Base-by-base conservation (phyloP, 176 grass and related monocot genomes). In the Ensete glaucum region DNA sequence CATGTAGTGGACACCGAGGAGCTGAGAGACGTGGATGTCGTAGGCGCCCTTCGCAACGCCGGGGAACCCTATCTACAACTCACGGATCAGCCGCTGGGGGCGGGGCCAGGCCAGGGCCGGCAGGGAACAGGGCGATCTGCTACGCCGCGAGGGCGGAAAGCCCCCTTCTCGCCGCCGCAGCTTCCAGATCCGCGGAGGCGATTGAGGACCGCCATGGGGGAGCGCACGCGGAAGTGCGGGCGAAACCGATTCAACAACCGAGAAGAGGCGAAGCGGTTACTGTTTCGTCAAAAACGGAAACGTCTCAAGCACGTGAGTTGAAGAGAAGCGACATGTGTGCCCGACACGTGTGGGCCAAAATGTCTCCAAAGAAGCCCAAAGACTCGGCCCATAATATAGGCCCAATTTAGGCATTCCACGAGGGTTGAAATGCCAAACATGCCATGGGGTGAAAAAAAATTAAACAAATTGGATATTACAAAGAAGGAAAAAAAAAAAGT, bases 1-100 rank as follows among this genome's bases (percentile, higher is more conserved):
- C 11, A 77, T 64, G 29, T 77, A 48, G 19, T 58, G 75, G 20
- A 65, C 57, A 48, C 75, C 75, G 3, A 77, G 75, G 57, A 64
- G 34, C 59, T 64, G 56, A 22, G 75, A 77, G n/a, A 77, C n/a
- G 19, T 34, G 75, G n/a, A 58, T 53, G 20, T 58, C 75, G 58
- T 16, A 77, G 43, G 75, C 53, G n/a, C 75, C 74, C 48, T 77
- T 77, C 16, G 48, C 75, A 14, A 77, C 59, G 13, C 75, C 75
- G n/a, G 75, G 75, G 60, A 58, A 77, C 9, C 75, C 59, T 1
- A 77, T 59, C 34, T 43, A 43, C 34, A 43, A 4, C 34, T 5
- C 34, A 43, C 34, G 34, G 34, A 43, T 43, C 34, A 4, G 34
- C 34, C 34, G 34, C 34, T 43, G 34, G 34, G 34, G 3, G 0